phyloP scores from a whole-genome alignment of 1,284 basidiomycete genomes.

The Tilletia caries region DNA sequence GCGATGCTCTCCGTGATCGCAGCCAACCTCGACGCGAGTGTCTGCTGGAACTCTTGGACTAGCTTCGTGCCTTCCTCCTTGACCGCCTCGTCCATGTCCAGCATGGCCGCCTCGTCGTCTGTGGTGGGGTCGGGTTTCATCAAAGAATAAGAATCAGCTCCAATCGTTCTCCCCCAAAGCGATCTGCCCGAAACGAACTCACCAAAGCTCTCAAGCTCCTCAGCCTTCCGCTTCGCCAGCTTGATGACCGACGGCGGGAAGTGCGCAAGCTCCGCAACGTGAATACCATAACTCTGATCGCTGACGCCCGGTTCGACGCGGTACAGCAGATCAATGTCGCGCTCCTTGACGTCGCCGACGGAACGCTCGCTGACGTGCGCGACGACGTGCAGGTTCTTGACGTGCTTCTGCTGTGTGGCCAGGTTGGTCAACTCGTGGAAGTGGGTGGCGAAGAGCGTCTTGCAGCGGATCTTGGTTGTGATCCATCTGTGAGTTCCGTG shows the following conservation, averaged over 20 bases:
- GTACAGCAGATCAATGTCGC: slow-evolving; percentile 73
- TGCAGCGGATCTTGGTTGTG: slow-evolving; percentile 74
- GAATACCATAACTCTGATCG: slow-evolving; percentile 97
- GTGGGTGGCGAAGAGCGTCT: slow-evolving; percentile 87
- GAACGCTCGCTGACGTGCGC: slow-evolving; percentile 70
- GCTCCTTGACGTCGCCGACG: slow-evolving; percentile 28
- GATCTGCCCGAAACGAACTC: background rate
- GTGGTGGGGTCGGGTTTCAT: background rate
- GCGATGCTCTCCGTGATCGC: slow-evolving; percentile 42
- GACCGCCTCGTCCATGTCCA: slow-evolving; percentile 58
- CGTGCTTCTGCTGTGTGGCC: slow-evolving; percentile 77
- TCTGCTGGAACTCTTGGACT: slow-evolving; percentile 72
- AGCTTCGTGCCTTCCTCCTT: slow-evolving; percentile 75
- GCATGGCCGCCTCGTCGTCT: slow-evolving; percentile 18
- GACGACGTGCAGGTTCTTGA: slow-evolving; percentile 92
- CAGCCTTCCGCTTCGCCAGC: slow-evolving; percentile 89
- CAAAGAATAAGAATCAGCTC: background rate
- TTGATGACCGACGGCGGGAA: slow-evolving; percentile 92
- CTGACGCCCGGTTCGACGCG: slow-evolving; percentile 70
- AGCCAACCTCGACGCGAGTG: slow-evolving; percentile 62
- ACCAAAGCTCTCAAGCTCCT: slow-evolving; percentile 91
- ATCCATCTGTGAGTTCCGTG: slow-evolving; percentile 69
- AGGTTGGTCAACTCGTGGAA: slow-evolving; percentile 95
- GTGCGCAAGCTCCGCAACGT: slow-evolving; percentile 91
- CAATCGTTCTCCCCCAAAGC: background rate